Percentiles rank a stretch among this genome's conserved stretches.
Conservation (phyloP, 495 filamentous ascomycete genomes). For the Thozetella sp. region DNA sequence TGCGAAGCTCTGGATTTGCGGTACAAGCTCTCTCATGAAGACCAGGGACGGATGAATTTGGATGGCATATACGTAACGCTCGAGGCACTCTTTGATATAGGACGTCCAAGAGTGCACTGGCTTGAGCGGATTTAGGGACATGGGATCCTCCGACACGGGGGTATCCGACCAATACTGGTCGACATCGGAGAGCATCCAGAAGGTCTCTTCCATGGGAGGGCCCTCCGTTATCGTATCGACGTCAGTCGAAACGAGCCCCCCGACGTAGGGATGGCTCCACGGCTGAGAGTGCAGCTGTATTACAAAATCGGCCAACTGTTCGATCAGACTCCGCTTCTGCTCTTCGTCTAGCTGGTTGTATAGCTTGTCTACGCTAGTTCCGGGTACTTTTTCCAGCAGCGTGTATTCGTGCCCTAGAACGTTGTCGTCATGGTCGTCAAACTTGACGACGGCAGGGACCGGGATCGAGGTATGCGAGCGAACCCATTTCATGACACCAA, state of each 20-base stretch:
- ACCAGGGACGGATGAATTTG: constrained; percentile 20
- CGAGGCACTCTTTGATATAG: constrained; percentile 17
- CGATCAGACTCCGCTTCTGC: constrained; percentile 14
- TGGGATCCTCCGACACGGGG: constrained; percentile 15
- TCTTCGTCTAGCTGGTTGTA: constrained; percentile 20
- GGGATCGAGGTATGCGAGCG: constrained; percentile 25
- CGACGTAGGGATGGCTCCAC: constrained; percentile 14
- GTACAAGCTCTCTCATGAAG: constrained; percentile 18
- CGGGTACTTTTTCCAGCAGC: constrained; percentile 21
- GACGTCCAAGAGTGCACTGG: constrained; percentile 14
- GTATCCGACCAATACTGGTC: constrained; percentile 17
- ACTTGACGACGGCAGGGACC: constrained; percentile 22
- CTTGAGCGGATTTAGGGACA: constrained; percentile 18
- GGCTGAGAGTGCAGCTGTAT: constrained; percentile 23
- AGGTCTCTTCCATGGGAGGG: constrained; percentile 28
- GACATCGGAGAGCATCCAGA: constrained; percentile 28
- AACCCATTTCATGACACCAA: constrained; percentile 32
- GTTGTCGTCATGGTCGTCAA: constrained; percentile 26
- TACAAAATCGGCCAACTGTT: constrained; percentile 30
- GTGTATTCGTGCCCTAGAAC: constrained; percentile 31
- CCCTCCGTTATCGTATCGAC: constrained; percentile 4
- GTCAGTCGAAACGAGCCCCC: constrained; percentile 16
- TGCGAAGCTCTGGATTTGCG: constrained; percentile 19
- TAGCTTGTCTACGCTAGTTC: constrained; percentile 23
- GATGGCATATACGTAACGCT: constrained; percentile 22